phyloP scores from a whole-genome alignment of 2,329 filamentous ascomycete species.

The Penicillium janthinellum region DNA sequence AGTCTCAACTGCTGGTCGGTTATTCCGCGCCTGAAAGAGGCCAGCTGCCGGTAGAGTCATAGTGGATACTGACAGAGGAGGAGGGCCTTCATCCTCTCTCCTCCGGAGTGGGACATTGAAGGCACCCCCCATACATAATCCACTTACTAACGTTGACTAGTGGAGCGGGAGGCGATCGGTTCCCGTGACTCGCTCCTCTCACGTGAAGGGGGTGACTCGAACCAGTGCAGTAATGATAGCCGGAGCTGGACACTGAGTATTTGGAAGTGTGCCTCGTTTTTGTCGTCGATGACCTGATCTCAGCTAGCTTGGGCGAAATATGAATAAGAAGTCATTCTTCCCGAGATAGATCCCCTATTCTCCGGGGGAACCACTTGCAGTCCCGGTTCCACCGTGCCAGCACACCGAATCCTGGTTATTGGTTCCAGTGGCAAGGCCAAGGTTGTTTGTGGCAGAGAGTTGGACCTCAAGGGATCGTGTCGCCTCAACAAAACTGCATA shows the following conservation, averaged over 20 bases:
- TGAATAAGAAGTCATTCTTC: neutral
- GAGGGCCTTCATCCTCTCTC: neutral
- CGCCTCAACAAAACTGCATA: neutral
- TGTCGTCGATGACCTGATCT: neutral
- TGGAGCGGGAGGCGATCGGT: constrained; percentile 5
- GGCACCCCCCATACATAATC: neutral
- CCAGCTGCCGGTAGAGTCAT: neutral
- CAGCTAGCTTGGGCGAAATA: neutral
- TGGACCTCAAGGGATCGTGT: neutral
- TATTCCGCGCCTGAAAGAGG: neutral
- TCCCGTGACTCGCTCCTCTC: constrained; percentile 1
- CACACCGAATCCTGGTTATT: neutral
- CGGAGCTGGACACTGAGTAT: neutral
- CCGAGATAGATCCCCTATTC: neutral
- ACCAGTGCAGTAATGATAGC: neutral
- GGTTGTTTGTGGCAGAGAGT: neutral
- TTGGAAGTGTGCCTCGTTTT: neutral
- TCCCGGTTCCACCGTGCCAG: neutral
- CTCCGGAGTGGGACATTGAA: neutral
- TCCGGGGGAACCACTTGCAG: neutral
- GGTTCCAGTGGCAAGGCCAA: neutral
- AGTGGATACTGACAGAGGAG: neutral
- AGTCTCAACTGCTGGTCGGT: neutral
- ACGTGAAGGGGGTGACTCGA: neutral
- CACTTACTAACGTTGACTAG: neutral